Conservation (phyloP, 257 asterid genomes). For the Solanum boliviense region DNA sequence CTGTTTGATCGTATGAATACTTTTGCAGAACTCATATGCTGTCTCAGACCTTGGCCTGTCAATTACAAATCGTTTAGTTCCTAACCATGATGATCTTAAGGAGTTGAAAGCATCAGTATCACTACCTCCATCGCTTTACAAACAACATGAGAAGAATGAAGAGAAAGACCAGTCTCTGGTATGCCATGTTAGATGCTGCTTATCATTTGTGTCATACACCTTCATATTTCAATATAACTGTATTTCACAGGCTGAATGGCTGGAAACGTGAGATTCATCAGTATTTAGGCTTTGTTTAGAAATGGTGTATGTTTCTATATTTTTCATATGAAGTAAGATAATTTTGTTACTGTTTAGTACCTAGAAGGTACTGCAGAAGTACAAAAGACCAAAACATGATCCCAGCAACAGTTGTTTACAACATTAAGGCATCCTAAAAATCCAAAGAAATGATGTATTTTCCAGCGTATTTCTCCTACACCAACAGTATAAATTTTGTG, state of each 20-base stretch:
- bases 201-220: neutral
- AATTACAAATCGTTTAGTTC: conserved; percentile 47
- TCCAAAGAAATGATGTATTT: neutral
- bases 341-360: neutral
- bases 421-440: neutral
- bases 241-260: neutral
- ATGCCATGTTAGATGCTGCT: conserved; percentile 7
- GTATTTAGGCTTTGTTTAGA: neutral
- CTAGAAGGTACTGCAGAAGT: neutral
- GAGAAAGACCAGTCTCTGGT: conserved; percentile 35
- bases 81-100: conserved; percentile 43
- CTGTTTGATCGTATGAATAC: conserved; percentile 11
- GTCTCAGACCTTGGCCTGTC: conserved; percentile 78
- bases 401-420: neutral
- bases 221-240: neutral
- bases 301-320: neutral
- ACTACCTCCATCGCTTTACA: conserved; percentile 54
- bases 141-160: conserved; percentile 48
- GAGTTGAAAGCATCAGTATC: conserved; percentile 42
- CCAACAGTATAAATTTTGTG: neutral
- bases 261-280: neutral
- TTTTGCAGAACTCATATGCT: conserved; percentile 66
- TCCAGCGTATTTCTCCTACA: neutral
- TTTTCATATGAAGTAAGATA: neutral
- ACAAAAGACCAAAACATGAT: neutral